These are phyloP conservation scores for Cladophialophora immunda DNA, from an alignment of 2,329 filamentous ascomycete species.

Conservation along the genomic window DNA sequence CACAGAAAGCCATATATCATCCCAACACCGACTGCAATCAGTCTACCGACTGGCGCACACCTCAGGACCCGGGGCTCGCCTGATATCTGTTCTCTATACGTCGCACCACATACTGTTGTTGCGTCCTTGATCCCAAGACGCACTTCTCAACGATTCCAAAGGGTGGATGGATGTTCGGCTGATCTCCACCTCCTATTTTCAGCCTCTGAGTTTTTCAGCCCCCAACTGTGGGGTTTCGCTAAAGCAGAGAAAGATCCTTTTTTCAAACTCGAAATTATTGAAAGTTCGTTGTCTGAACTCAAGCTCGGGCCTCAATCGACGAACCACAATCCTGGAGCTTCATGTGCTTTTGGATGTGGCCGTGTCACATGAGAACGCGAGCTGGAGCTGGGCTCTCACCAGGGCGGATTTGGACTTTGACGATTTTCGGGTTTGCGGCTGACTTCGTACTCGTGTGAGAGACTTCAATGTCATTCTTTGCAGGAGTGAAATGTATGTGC, in stretches of 20 bases:
- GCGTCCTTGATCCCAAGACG: not conserved
- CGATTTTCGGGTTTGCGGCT: not conserved
- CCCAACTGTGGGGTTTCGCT: slow-evolving; percentile 16
- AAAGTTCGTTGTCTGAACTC: not conserved
- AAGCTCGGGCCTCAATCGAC: not conserved
- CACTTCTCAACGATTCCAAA: not conserved
- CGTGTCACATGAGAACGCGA: not conserved
- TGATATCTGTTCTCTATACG: not conserved
- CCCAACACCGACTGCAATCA: not conserved
- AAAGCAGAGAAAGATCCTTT: slow-evolving; percentile 12
- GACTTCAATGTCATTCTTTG: not conserved
- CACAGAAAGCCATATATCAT: not conserved
- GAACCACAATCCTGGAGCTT: not conserved
- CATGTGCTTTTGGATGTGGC: not conserved
- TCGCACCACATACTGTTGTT: not conserved
- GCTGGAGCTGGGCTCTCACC: not conserved
- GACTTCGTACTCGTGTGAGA: not conserved
- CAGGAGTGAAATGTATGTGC: not conserved
- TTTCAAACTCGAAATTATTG: slow-evolving; percentile 4
- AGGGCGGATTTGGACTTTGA: not conserved
- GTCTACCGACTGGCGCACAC: not conserved
- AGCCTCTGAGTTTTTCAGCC: slow-evolving; percentile 7
- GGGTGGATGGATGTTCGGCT: not conserved
- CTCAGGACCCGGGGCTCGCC: not conserved
- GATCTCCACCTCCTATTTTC: slow-evolving; percentile 18